Percentiles rank a stretch among this genome's conserved stretches.
These are phyloP conservation scores for Moesziomyces aphidis DNA, from an alignment of 1,284 basidiomycete species.

Conservation along the genomic window DNA sequence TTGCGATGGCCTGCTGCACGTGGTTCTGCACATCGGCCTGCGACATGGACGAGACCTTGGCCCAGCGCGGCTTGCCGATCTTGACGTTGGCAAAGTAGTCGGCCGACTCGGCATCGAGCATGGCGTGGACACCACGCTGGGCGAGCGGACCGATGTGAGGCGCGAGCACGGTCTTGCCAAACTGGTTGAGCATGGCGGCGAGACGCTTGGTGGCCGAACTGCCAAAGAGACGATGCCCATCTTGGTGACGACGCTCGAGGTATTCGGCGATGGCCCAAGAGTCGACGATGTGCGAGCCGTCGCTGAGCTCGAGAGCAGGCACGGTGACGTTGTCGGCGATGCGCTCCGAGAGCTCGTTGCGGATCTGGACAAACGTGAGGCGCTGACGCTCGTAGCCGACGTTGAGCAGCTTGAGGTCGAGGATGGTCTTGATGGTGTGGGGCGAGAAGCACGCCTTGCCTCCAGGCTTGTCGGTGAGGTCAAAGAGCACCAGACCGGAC, in stretches of 20 bases:
- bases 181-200: conserved; percentile 50
- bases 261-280: conserved; percentile 57
- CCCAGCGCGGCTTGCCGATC: conserved; percentile 43
- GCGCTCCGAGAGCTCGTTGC: conserved; percentile 46
- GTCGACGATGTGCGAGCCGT: conserved; percentile 56
- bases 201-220: conserved; percentile 35
- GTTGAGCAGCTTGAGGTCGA: conserved; percentile 55
- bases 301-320: conserved; percentile 49
- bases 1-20: conserved; percentile 29
- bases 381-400: conserved; percentile 58
- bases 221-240: conserved; percentile 43
- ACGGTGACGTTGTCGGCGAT: conserved; percentile 56
- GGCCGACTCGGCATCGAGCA: conserved; percentile 46
- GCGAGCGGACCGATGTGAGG: conserved; percentile 43
- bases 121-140: conserved; percentile 29
- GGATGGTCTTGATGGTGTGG: conserved; percentile 56
- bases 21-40: conserved; percentile 24
- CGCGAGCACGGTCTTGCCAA: conserved; percentile 43
- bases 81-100: conserved; percentile 56
- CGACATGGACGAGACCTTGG: conserved; percentile 20
- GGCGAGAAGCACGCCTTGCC: conserved; percentile 39
- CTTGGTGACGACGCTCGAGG: conserved; percentile 40
- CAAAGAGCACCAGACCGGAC: conserved; percentile 53
- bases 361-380: conserved; percentile 55
- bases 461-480: conserved; percentile 46